phyloP scores from a whole-genome alignment of 2,329 filamentous ascomycete species.

The Chaetomiaceae sp. region DNA sequence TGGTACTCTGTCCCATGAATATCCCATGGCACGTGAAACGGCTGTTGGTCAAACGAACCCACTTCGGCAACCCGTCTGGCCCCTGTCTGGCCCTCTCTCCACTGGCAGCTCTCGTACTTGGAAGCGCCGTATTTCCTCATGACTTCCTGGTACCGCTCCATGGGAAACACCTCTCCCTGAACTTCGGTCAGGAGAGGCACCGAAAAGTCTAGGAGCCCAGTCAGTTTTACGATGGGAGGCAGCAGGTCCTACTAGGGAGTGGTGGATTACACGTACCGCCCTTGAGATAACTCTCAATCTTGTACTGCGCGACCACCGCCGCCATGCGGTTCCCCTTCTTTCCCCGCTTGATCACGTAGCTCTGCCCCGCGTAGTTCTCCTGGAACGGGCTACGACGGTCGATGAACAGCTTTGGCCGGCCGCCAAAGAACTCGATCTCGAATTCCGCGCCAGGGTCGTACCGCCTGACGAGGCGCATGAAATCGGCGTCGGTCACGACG shows the following conservation, averaged over 20 bases:
- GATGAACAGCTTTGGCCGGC: slow-evolving; percentile 22
- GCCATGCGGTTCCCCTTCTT: slow-evolving; percentile 16
- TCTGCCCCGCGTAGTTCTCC: slow-evolving; percentile 14
- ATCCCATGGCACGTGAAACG: slow-evolving; percentile 18
- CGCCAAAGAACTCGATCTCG: slow-evolving; percentile 24
- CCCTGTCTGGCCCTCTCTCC: slow-evolving; percentile 7
- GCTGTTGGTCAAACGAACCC: slow-evolving; percentile 8
- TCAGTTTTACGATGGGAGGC: no score
- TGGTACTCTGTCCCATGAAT: slow-evolving; percentile 20
- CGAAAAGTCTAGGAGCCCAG: slow-evolving; percentile 17
- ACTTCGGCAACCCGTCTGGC: slow-evolving; percentile 10
- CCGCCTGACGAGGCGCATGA: slow-evolving; percentile 19
- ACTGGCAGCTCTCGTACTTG: slow-evolving; percentile 5
- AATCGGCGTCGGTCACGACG: slow-evolving; percentile 16
- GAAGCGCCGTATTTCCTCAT: slow-evolving; percentile 12
- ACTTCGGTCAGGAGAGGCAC: slow-evolving; percentile 20
- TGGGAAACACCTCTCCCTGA: slow-evolving; percentile 7
- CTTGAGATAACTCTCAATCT: slow-evolving; percentile 22
- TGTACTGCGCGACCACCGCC: slow-evolving; percentile 15
- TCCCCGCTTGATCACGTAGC: slow-evolving; percentile 20
- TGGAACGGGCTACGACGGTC: slow-evolving; percentile 6
- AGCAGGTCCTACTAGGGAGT: no score
- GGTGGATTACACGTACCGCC: slow-evolving; percentile 22
- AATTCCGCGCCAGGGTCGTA: slow-evolving; percentile 23
- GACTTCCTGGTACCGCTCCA: slow-evolving; percentile 21